Percentiles rank a stretch among this genome's conserved stretches.
Conservation (phyloP, 1,139 yeast species). For the Candida buenavistaensis region DNA sequence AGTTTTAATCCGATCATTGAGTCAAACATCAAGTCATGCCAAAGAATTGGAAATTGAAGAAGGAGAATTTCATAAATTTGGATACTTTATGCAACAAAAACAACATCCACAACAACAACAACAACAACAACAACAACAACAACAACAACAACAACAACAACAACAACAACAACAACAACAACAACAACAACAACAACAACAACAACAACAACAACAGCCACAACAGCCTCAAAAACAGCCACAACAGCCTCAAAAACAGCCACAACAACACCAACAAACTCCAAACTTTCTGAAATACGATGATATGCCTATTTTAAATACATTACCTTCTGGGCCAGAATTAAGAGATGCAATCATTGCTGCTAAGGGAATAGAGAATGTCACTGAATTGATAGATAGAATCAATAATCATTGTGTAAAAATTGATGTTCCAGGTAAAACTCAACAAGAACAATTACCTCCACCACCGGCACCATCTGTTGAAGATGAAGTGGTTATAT, state of each 20-base stretch:
- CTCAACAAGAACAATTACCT: slow-evolving; percentile 4
- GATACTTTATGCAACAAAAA: slow-evolving; percentile 61
- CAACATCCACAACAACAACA: slow-evolving; percentile 33
- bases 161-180: slow-evolving; percentile 19
- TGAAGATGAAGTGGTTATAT: slow-evolving; percentile 14
- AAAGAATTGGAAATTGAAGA: slow-evolving; percentile 85
- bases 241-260: slow-evolving; percentile 34
- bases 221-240: not conserved
- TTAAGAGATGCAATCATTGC: slow-evolving; percentile 73
- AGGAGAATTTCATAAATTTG: slow-evolving; percentile 88
- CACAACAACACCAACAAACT: slow-evolving; percentile 33
- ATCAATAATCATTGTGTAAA: slow-evolving; percentile 56
- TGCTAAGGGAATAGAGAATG: slow-evolving; percentile 76
- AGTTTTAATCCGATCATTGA: slow-evolving; percentile 59
- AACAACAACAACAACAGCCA: not conserved
- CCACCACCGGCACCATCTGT: too few relatives aligned
- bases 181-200: slow-evolving; percentile 33
- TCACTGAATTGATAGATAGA: slow-evolving; percentile 66
- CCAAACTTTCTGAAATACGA: not conserved
- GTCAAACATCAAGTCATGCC: slow-evolving; percentile 67
- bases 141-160: slow-evolving; percentile 28
- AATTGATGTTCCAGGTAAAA: slow-evolving; percentile 31
- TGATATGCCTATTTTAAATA: slow-evolving; percentile 36
- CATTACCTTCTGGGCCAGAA: slow-evolving; percentile 73
- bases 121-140: slow-evolving; percentile 3